Percentiles rank a stretch among this genome's conserved stretches.
Conservation (phyloP, 495 filamentous ascomycete species). For the Gamarada debralockiae region DNA sequence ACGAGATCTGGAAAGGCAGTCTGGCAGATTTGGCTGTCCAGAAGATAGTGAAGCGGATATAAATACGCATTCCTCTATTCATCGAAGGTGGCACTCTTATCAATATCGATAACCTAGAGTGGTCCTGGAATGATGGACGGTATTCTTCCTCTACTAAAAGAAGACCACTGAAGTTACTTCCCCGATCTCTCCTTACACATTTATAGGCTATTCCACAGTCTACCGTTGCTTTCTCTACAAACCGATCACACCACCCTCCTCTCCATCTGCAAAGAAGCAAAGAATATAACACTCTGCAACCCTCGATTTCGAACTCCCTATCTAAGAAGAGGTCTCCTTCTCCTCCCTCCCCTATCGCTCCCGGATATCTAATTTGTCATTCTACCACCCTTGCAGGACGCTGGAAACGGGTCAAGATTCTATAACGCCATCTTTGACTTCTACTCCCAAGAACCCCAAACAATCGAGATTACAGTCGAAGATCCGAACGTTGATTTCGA, state of each 20-base stretch:
- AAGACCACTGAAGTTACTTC: constrained; percentile 24
- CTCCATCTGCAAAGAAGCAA: constrained; percentile 26
- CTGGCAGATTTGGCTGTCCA: constrained; percentile 51
- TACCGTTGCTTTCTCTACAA: constrained; percentile 73
- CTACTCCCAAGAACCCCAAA: constrained; percentile 56
- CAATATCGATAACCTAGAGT: constrained; percentile 66
- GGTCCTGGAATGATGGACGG: constrained; percentile 78
- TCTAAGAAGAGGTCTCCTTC: constrained; percentile 31
- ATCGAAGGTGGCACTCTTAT: constrained; percentile 85
- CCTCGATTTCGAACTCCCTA: constrained; percentile 41
- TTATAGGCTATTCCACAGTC: constrained; percentile 83
- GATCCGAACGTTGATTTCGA: constrained; percentile 96
- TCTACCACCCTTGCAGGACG: constrained; percentile 79
- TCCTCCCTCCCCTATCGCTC: constrained; percentile 50
- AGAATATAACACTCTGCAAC: constrained; percentile 35
- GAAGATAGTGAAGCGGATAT: constrained; percentile 68
- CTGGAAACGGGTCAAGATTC: constrained; percentile 73
- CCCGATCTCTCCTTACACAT: constrained; percentile 49
- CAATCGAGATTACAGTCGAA: constrained; percentile 87
- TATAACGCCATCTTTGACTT: constrained; percentile 72
- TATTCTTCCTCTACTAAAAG: constrained; percentile 82
- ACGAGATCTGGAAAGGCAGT: constrained; percentile 50
- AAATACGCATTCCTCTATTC: constrained; percentile 79
- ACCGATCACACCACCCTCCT: constrained; percentile 23
- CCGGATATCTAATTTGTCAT: constrained; percentile 91